Percentiles rank a stretch among this genome's conserved stretches.
Conservation (phyloP, 495 filamentous ascomycete genomes). For the Stereocaulon alpinum region DNA sequence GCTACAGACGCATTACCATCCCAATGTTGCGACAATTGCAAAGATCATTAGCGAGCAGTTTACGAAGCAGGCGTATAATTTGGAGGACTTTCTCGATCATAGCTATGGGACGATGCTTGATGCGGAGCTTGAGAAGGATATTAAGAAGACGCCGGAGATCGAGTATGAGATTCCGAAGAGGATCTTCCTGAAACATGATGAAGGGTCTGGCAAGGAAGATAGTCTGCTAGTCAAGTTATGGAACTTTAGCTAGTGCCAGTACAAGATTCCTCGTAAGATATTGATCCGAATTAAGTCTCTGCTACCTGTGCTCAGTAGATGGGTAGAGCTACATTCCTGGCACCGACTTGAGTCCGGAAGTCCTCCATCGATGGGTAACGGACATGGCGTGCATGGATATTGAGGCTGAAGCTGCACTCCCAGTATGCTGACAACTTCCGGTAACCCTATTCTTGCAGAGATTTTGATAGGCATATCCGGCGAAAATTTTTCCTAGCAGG, state of each 20-base stretch:
- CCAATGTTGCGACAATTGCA: constrained; percentile 88
- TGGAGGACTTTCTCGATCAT: constrained; percentile 96
- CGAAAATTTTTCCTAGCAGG: too few species aligned
- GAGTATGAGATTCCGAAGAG: constrained; percentile 90
- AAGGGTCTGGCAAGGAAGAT: constrained; percentile 31
- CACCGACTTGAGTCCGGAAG: too few species aligned
- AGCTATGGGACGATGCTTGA: constrained; percentile 82
- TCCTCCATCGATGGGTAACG: too few species aligned
- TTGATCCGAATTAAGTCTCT: too few species aligned
- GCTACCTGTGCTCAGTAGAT: too few species aligned
- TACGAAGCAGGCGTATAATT: constrained; percentile 82
- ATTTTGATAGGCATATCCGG: too few species aligned
- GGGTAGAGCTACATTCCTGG: too few species aligned
- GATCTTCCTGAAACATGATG: constrained; percentile 56
- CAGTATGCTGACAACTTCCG: too few species aligned
- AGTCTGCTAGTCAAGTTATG: constrained; percentile 45
- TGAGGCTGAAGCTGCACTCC: too few species aligned
- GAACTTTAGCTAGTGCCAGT: constrained; percentile 33
- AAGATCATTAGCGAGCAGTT: constrained; percentile 96
- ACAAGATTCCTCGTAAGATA: too few species aligned
- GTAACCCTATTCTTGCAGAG: too few species aligned
- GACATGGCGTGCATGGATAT: too few species aligned
- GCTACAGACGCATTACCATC: constrained; percentile 88
- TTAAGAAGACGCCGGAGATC: constrained; percentile 78
- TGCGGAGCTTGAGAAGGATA: constrained; percentile 66